phyloP scores from a whole-genome alignment of 495 filamentous ascomycete species.

The Penicillium alfredii region DNA sequence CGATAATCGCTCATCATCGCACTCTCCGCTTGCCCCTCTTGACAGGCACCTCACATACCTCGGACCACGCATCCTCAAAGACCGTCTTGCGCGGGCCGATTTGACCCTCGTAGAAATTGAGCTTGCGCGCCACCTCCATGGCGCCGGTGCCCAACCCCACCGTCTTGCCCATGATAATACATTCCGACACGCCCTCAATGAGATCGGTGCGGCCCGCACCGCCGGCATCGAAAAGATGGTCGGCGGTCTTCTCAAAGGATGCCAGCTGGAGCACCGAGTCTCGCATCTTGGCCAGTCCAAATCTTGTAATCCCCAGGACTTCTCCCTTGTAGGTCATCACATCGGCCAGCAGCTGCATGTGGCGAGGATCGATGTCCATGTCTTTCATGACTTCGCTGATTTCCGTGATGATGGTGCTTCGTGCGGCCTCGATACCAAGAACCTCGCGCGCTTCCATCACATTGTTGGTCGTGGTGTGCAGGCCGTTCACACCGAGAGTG shows the following conservation, averaged over 20 bases:
- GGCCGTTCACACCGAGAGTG: slow-evolving; percentile 78
- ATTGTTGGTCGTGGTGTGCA: slow-evolving; percentile 68
- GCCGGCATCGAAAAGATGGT: slow-evolving; percentile 95
- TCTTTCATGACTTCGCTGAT: slow-evolving; percentile 76
- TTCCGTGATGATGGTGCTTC: slow-evolving; percentile 73
- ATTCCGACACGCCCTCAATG: slow-evolving; percentile 91
- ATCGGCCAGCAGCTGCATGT: slow-evolving; percentile 98
- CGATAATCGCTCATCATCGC: slow-evolving; percentile 13
- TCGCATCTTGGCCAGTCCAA: slow-evolving; percentile 94
- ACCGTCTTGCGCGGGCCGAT: slow-evolving; percentile 57
- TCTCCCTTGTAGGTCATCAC: slow-evolving; percentile 99
- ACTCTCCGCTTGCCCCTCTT: slow-evolving; percentile 20
- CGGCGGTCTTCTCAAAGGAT: slow-evolving; percentile 96
- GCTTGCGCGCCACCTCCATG: slow-evolving; percentile 73
- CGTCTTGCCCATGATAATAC: slow-evolving; percentile 96
- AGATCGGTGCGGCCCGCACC: slow-evolving; percentile 79
- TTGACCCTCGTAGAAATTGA: slow-evolving; percentile 62
- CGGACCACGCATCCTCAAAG: slow-evolving; percentile 73
- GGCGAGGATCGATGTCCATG: slow-evolving; percentile 96
- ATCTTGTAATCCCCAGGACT: slow-evolving; percentile 94
- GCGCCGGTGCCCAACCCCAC: slow-evolving; percentile 88
- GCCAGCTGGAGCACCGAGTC: slow-evolving; percentile 92
- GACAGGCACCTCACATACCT: slow-evolving; percentile 27
- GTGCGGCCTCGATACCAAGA: slow-evolving; percentile 94
- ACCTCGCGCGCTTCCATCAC: slow-evolving; percentile 88